Base-by-base conservation (phyloP, 2,329 filamentous ascomycete genomes). In the Thermothelomyces thermophilus region DNA sequence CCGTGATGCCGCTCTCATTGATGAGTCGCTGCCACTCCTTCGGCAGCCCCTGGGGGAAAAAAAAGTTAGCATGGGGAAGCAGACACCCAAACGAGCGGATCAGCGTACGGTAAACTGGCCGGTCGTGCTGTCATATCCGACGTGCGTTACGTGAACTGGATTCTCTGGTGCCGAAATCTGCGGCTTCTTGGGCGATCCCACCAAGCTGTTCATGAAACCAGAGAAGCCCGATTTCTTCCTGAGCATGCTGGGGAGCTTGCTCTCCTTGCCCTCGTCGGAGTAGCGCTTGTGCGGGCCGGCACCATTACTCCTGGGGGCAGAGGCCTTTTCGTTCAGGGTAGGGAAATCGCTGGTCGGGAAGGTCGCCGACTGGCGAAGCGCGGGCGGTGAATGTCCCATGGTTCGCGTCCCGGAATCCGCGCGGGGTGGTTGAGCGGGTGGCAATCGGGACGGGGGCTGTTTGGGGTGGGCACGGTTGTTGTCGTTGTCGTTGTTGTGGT, bases 121-220 rank as follows among this genome's bases (percentile, higher is more conserved):
- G 3, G 93, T 97, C 62, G 87, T 80, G 70, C 93, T 95, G 69
- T 98, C 91, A 67, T 95, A 96, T 60, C 91, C 91, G 58, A 98
- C 93, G 69, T 98, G 93, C 50, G 91, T 97, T 62, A 98, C 88
- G 70, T 97, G 93, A 53, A 97, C 90, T 42, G 93, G 93, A 63
- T 98, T 97, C 69, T 95, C 90, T 48, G 93, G 93, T 33, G 90
- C 88, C n/a, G 93, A 97, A 62, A 98, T 98, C 68, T 91, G 82
- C 41, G 93, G 89, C 57, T 90, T 88, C 68, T 90, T 87, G 46
- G 87, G 90, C 31, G 90, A 91, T 58, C 87, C 86, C 52, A 94
- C 83, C 53, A 84, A 66, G 65, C 84, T 91, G 66, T 84, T 91
- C 74, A 95, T 83, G 63, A 95, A 90, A 59, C 84, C 87, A 14